Evolutionary conservation across 2,329 filamentous ascomycete species (phyloP), one percentile per base, ranked within the genome.

Genomic region (Cercospora beticola): DNA sequence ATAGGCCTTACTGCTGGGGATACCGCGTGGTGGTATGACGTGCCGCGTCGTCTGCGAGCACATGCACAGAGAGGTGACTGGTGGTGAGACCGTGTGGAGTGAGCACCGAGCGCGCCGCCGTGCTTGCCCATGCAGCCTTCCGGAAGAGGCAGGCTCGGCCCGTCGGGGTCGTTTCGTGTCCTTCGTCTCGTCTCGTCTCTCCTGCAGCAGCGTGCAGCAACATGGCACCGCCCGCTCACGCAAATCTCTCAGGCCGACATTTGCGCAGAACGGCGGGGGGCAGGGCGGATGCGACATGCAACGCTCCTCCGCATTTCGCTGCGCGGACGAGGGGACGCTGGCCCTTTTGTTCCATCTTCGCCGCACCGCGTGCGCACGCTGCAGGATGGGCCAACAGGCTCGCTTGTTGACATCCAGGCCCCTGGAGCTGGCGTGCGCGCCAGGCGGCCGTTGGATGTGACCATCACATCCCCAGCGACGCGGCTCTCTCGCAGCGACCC

Each of bases 21-120:
- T 62, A 57, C 61, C 58, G 54, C 33, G 30, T 30, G 30, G 21
- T 40, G 62, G 43, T 36, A 57, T 64, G 62, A 64, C 46, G 64
- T 64, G 31, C 49, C 59, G 54, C 10, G 21, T n/a, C 26, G 30
- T 58, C 26, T 33, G 54, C 30, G 54, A 30, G 54, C 54, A 61
- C 23, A 62, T 62, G 59, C 58, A 43, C 40, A 30, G 30, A 12
- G 59, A 33, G 31, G 28, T 61, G 59, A 28, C 23, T 9, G 59
- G 59, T 61, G 59, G 59, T 62, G 54, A 58, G 54, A 58, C 12
- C 2, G 30, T 10, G 54, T 21, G 30, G 46, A 52, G 18, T 52
- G 46, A 52, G 46, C 46, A 52, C 18, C 18, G 46, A 52, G 46
- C 46, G 16, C 16, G 36, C 33, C 33, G 30, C 30, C 30, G 30